Conservation (phyloP, 2,329 filamentous ascomycete species). For the Emydomyces testavorans region DNA sequence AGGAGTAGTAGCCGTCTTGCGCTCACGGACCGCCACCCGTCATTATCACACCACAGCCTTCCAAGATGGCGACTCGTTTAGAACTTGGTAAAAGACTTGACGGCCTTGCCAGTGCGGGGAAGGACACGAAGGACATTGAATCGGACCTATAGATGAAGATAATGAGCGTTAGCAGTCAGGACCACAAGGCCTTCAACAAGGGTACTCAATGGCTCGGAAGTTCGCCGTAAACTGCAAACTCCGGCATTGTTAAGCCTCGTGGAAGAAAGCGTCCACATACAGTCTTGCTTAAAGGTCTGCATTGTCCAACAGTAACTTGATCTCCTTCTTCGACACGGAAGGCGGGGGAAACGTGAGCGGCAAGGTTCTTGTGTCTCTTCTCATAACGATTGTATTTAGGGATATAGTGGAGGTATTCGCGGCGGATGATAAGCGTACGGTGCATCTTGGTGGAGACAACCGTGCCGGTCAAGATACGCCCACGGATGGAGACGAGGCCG, state of each 20-base stretch:
- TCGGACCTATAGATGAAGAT: constrained; percentile 54
- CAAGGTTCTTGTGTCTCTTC: constrained; percentile 99
- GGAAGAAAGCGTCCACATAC: constrained; percentile 49
- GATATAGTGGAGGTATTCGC: constrained; percentile 99
- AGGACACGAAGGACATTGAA: constrained; percentile 99
- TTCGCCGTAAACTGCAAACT: background rate
- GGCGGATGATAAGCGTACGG: constrained; percentile 97
- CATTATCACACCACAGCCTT: constrained; percentile 13
- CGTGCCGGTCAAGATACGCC: constrained; percentile 98
- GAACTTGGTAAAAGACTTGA: constrained; percentile 99
- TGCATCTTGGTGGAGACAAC: constrained; percentile 99
- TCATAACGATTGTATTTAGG: constrained; percentile 99
- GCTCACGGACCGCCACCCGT: constrained; percentile 17
- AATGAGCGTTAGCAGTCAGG: constrained; percentile 1
- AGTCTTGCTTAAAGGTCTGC: constrained; percentile 98
- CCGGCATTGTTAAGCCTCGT: background rate
- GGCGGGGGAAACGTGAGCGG: constrained; percentile 95
- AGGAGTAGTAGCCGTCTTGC: background rate
- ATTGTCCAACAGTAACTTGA: constrained; percentile 98
- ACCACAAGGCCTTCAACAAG: background rate
- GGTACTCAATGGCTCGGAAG: background rate
- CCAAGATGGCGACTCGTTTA: constrained; percentile 45
- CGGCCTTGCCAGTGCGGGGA: constrained; percentile 89
- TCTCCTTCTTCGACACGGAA: constrained; percentile 99
- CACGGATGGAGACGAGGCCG: constrained; percentile 97